Evolutionary conservation across 441 rosid genomes (phyloP), one percentile per base, ranked within the genome.

Genomic region (Erodium moschatum): DNA sequence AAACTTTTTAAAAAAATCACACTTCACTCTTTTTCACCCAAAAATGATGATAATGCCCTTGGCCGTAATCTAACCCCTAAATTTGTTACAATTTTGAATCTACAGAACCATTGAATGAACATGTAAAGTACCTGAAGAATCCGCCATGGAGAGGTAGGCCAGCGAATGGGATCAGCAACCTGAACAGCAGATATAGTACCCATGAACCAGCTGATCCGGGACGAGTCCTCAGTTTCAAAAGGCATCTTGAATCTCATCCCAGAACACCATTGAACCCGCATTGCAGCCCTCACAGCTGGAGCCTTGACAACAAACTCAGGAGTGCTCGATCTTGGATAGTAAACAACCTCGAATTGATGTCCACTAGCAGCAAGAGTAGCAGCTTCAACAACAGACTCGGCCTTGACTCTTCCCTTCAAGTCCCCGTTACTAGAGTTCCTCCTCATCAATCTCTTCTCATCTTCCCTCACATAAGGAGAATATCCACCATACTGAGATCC

Each of bases 201-300:
- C 97, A 89, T 87, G 77, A 91, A 94, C 97, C 99, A 94, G 77
- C 99, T 94, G 24, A 91, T 89, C 69, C 97, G 76, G 13, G 97
- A 91, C 0, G 97, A 91, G 74, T 94, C 97, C 71, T 94, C 97
- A 0, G 97, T 91, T 79, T 94, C 99, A 67, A 94, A 91, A 31
- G 99, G 82, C 99, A 94, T 94, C 78, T 94, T 94, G 78, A 94
- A 94, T 79, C 97, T 81, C 97, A 91, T 87, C 65, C 99, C 99
- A 0, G 90, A 77, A 79, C 85, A 86, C 97, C 97, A 94, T 11
- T 82, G 91, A 15, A 85, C 87, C 76, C 84, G 78, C 91, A 88
- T 89, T 0, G 97, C 87, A 33, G 89, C 81, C 71, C 85, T 78
- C 54, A 86, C 89, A 24, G 87, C 77, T 3, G 89, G 74, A 6